A percentile compares a stretch with the other conserved stretches of the same genome.
These are phyloP conservation scores for Pichia sp. DNA, from an alignment of 1,139 yeast genomes.

Conservation along the genomic window DNA sequence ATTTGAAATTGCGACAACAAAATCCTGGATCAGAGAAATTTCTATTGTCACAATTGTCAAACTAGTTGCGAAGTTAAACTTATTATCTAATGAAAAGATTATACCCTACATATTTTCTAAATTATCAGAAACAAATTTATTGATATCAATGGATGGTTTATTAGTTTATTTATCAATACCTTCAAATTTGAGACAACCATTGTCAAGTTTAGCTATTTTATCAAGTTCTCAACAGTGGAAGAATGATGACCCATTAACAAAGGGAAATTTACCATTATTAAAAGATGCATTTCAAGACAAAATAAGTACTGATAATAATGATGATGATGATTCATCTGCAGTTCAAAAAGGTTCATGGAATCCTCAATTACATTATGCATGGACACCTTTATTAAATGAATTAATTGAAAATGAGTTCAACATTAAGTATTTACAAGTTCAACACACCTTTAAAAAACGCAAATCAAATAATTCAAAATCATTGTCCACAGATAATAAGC, in stretches of 20 bases:
- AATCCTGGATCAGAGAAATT: constrained; percentile 86
- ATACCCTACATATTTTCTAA: constrained; percentile 23
- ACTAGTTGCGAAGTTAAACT: constrained; percentile 22
- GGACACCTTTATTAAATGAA: constrained; percentile 57
- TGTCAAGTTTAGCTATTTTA: constrained; percentile 29
- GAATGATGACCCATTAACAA: constrained; percentile 61
- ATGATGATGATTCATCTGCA: constrained; percentile 27
- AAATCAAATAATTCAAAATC: constrained; percentile 33
- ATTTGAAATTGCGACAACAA: constrained; percentile 53
- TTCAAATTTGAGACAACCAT: constrained; percentile 26
- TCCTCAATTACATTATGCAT: constrained; percentile 75
- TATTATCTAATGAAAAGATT: constrained; percentile 8
- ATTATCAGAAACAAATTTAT: constrained; percentile 49
- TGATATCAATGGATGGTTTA: constrained; percentile 72
- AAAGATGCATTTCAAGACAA: constrained; percentile 61
- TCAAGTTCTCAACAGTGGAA: constrained; percentile 47
- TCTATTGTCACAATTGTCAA: constrained; percentile 64
- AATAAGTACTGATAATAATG: constrained; percentile 33
- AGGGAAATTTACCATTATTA: constrained; percentile 55
- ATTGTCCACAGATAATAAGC: constrained; percentile 12
- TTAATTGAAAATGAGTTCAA: constrained; percentile 26
- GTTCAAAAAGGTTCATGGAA: constrained; percentile 66
- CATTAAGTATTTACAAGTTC: not conserved
- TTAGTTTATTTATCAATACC: constrained; percentile 59
- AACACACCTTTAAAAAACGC: constrained; percentile 29